Base-by-base conservation (phyloP, 2,329 filamentous ascomycete species). In the Claviceps sorghi region DNA sequence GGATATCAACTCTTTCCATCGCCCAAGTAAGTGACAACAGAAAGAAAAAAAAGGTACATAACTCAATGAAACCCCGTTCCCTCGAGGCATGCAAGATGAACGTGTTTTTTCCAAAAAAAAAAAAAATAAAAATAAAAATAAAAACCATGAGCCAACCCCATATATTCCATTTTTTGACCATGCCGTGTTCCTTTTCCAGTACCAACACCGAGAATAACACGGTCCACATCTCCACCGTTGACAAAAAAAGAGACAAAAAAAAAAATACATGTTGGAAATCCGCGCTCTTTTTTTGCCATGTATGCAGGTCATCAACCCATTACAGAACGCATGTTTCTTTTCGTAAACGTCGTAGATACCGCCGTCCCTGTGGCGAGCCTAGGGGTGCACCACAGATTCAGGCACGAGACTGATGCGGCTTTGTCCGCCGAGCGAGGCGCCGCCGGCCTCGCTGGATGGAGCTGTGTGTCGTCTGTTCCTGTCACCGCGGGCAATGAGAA, bases 401-500 rank as follows among this genome's bases (percentile, higher is more conserved):
- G 65, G 64, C 51, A 66, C 66, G 19, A 68, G 60, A 53, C 67
- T 70, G 47, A 70, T 57, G 51, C 63, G 66, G 53, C 67, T 69
- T 22, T 66, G 68, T 34, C 65, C 68, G 53, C 65, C 63, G 32
- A 68, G 57, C 19, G 69, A 71, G 26, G 62, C 72, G 46, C 74
- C 74, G 53, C 77, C 76, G 13, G 69, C 69, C 36, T 80, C 78
- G 52, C 76, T 79, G 10, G 70, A 72, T 6, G 74, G 74, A 38
- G 74, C 74, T 48, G 65, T 61, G 41, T 64, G 65, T 48, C 68
- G 65, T 52, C 59, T 61, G 54, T 56, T 61, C 58, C 72, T 65
- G 48, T 76, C 66, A 49, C 75, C 66, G 61, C 70, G 65, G 59
- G 84, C 85, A 44, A 96, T 80, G 55, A 97, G 78, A 38, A 98